Evolutionary conservation across 441 rosid genomes (phyloP), one percentile per base, ranked within the genome.

Genomic region (Manihot esculenta): DNA sequence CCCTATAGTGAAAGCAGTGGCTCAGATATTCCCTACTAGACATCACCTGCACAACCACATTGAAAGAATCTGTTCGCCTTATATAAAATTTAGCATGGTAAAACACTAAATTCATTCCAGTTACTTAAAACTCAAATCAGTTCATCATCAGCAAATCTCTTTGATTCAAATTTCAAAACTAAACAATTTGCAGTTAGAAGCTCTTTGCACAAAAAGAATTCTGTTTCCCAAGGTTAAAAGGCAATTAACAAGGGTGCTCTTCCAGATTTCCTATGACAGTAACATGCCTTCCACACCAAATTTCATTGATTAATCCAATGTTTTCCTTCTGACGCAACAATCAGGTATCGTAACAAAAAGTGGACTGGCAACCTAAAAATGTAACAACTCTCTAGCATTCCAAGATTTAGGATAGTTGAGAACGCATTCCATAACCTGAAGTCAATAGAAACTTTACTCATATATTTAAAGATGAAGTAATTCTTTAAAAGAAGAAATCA

Each of bases 21-120:
- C 77, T 84, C 76, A 90, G 68, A 51, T 79, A 77, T 55, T 86
- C 89, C 76, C 33, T 55, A 74, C 83, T 84, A 74, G 89, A 92
- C 62, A 84, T 81, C 75, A 88, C 72, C 98, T 94, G 94, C 84
- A 85, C 73, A 69, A 80, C 73, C 64, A 68, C 20, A 41, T 45
- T 62, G 48, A 64, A 75, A 26, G 53, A 74, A 65, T 58, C 30
- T 23, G 66, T 51, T 59, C 59, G 48, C 27, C 48, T 64, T 33
- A 57, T 8, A 12, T 12, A 53, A 51, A 61, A 66, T 24, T 49
- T 35, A 70, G 64, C 42, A 26, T 15, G 23, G 57, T 66, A 27
- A 45, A n/a, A 13, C 5, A 57, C 51, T n/a, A n/a, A 38, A 12
- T 68, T 42, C 44, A 18, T 14, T 45, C 35, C 13, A 5, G 47